Base-by-base conservation (phyloP, 1,139 yeast genomes). In the Saccharomycopsis hybrid region DNA sequence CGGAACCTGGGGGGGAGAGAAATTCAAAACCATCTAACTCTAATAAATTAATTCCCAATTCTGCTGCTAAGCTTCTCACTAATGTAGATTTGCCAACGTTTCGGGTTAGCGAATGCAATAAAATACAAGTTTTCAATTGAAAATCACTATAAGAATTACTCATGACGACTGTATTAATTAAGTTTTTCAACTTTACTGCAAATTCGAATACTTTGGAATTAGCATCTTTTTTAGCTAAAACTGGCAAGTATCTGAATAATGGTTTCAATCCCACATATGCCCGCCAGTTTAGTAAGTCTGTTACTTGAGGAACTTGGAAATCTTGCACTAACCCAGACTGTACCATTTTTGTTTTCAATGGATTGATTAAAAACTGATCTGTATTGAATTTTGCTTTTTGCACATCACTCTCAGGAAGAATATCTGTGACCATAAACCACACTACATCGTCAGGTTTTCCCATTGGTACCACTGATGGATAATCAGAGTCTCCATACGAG, bases 21-120 rank as follows among this genome's bases (percentile, higher is more conserved):
- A 73, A 55, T 35, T 70, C 72, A 57, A 78, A 74, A 42, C 89
- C 82, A 58, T 89, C 95, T 13, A 92, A 66, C 48, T 80, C 86
- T 42, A 85, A 69, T 11, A 85, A 65, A 57, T 86, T 85, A 27
- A 82, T 65, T 0, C 97, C 96, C 49, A 82, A 63, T 39, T 77
- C 77, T 5, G 70, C 65, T 0, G 85, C 73, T 1, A 81, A 61
- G 52, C 78, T 76, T 50, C 76, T 66, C 0, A 87, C 77, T 36
- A 85, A 62, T 0, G 83, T 78, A 0, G 84, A 64, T 60, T 92
- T 92, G 0, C 98, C 98, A 5, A 86, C 78, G 4, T 87, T 90
- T 49, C 95, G 71, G 35, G 81, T 77, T 61, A 80, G 70, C 1
- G 96, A 86, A 47, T 76, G 77, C 32, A 92, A 63, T 35, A 90